Evolutionary conservation across 148 eudicot species (phyloP), one percentile per base, ranked within the genome.

Genomic region (Camellia lanceoleosa): DNA sequence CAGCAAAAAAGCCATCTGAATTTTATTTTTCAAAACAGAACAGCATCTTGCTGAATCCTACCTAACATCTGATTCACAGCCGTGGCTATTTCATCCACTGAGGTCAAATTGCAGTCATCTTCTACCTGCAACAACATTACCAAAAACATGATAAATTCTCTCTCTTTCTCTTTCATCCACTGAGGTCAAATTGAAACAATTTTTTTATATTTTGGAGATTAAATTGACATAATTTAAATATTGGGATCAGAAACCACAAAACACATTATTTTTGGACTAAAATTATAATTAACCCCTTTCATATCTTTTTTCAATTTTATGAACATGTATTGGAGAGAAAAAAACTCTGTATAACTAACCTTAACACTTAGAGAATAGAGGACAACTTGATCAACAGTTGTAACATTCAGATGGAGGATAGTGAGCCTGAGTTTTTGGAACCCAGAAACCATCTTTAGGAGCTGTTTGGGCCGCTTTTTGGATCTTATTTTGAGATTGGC

Each of bases 311-410:
- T 0, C 42, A 4, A 38, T 67, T 30, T 41, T 12, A 10, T 30
- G 5, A 66, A 38, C 5, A 30, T 30, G 0, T 30, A 66, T 41
- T 30, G 70, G 14, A 66, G 67, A 63, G 8, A 74, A 75, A 66
- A 66, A 70, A 14, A 75, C 8, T 18, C 30, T 16, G 3, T 61
- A 2, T 3, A n/a, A 76, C 80, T 49, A 43, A 91, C 97, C 97
- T 89, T 92, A 73, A 92, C 90, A 81, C 88, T 88, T 19, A 92
- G 52, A 80, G 89, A 80, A 81, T 89, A 92, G 74, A 92, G 90
- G 19, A 86, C 89, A 68, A 88, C 75, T 44, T 86, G 88, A 71
- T 85, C 89, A 68, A 80, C 75, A 51, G 91, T 90, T 68, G 86
- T 84, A 52, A 89, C 89, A 79, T 89, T 92, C 16, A 92, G 89